Evolutionary conservation across 2,329 filamentous ascomycete genomes (phyloP), one percentile per base, ranked within the genome.

Genomic region (Xylariales sp.): DNA sequence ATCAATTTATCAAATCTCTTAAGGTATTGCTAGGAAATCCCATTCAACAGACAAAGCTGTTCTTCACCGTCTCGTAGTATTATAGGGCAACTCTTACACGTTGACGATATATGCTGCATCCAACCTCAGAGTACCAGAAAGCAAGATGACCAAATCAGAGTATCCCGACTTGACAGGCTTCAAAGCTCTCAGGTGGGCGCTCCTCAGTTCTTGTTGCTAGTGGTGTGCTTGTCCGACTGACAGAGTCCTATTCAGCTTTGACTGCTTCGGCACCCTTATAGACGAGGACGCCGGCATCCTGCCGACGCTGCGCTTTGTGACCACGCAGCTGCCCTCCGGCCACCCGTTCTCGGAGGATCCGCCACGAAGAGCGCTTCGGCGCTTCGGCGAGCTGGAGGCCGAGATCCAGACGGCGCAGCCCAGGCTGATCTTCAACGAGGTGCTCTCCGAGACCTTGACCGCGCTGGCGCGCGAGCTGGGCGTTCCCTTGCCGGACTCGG

Each of bases 241-340:
- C 6, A 10, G 2, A 11, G 14, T 1, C 25, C 5, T n/a, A 10
- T 29, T 31, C 34, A 81, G 78, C 51, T 88, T 90, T 61, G 85
- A 91, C 61, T 80, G 85, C 65, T 90, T 86, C 59, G 85, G 85
- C 57, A 91, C 86, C 0, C 72, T 90, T 4, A 77, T 90, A 43
- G 83, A 90, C 66, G 88, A 83, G 84, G 82, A 88, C 57, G 56
- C 65, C n/a, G 83, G 83, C 41, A 73, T 88, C 40, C 59, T 73
- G 36, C 47, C 59, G 3, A 68, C 73, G 4, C 67, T 88, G 2
- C 50, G 59, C 17, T 68, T 74, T 1, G 52, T 76, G 11, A 60
- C 77, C 23, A 54, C 68, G 6, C 47, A 54, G 18, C 47, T 56
- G 2, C 49, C 53, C 0, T 19, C 56, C 4, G 44, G 54, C 5